Evolutionary conservation across 2,329 filamentous ascomycete genomes (phyloP), one percentile per base, ranked within the genome.

Genomic region (Epicoccum sorghinum): DNA sequence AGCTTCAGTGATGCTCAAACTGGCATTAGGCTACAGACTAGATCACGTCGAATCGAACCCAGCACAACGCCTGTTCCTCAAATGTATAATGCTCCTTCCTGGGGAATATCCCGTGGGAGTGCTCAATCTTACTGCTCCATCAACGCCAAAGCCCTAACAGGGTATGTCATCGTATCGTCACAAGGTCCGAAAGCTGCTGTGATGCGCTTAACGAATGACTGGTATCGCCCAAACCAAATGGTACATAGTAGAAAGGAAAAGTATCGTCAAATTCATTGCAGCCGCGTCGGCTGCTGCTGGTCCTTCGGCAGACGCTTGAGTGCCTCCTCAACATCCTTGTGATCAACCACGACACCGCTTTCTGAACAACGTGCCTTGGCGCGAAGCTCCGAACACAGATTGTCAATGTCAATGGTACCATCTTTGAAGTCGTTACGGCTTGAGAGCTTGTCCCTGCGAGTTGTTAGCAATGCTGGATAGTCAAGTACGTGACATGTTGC

Each of bases 351-450:
- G 10, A 96, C 91, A 13, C 95, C 93, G 14, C 83, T 89, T 64
- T 96, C 90, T 0, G 92, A 96, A 75, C 95, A 99, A 71, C 93
- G 95, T 53, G 95, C 95, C 79, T 99, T 99, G 73, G 93, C 90
- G 61, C 93, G 90, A 12, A 99, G 85, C 72, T 99, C 93, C 4
- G 89, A 89, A 78, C 95, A 99, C 23, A 99, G 83, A 30, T 89
- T 87, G 70, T 99, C 95, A 43, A 99, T 89, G 64, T 99, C 95
- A 61, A 98, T 91, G 65, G 96, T 93, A 65, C 93, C 93, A 53
- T 86, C 90, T 70, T 93, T 89, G 65, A 96, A 95, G 72, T 89
- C 92, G 56, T 91, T 88, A 74, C 92, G 96, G 32, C 84, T 86
- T 78, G 96, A 91, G 22, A 97, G 77, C 77, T 91, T 91, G 75